A percentile compares a stretch with the other conserved stretches of the same genome.
phyloP scores from a whole-genome alignment of 2,329 filamentous ascomycete species.

The Ascomycota sp. region DNA sequence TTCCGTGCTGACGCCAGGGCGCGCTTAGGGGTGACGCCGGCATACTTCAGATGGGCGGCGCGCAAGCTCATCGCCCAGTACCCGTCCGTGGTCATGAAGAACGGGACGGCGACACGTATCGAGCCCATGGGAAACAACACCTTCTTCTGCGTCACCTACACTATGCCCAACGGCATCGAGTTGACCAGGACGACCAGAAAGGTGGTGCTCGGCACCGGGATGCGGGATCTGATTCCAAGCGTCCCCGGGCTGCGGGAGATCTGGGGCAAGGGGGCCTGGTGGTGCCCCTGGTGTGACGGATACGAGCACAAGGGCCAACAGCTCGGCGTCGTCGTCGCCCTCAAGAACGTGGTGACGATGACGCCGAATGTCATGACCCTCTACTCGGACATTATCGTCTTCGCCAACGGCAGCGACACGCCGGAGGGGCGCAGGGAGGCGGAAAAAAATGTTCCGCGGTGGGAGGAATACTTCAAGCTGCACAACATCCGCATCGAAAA shows the following conservation, averaged over 20 bases:
- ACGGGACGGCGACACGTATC: conserved; percentile 29
- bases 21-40: conserved; percentile 27
- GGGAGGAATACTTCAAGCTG: conserved; percentile 25
- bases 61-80: conserved; percentile 32
- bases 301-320: conserved; percentile 38
- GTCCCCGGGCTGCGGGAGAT: conserved; percentile 33
- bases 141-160: conserved; percentile 20
- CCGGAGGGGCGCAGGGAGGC: conserved; percentile 17
- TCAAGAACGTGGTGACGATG: conserved; percentile 21
- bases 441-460: conserved; percentile 20
- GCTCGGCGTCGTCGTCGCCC: conserved; percentile 28
- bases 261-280: conserved; percentile 39
- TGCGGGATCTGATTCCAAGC: conserved; percentile 30
- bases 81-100: conserved; percentile 24
- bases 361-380: conserved; percentile 32
- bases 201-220: conserved; percentile 35
- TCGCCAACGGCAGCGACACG: conserved; percentile 39
- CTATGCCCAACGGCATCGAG: conserved; percentile 3
- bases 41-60: conserved; percentile 31
- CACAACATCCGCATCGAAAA: conserved; percentile 35
- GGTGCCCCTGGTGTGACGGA: conserved; percentile 47
- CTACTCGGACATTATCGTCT: conserved; percentile 32
- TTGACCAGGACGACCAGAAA: conserved; percentile 26
- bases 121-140: conserved; percentile 17
- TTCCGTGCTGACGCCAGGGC: not conserved